These are phyloP conservation scores for Kurtzmaniella fragi DNA, from an alignment of 805 yeast species.

Conservation along the genomic window DNA sequence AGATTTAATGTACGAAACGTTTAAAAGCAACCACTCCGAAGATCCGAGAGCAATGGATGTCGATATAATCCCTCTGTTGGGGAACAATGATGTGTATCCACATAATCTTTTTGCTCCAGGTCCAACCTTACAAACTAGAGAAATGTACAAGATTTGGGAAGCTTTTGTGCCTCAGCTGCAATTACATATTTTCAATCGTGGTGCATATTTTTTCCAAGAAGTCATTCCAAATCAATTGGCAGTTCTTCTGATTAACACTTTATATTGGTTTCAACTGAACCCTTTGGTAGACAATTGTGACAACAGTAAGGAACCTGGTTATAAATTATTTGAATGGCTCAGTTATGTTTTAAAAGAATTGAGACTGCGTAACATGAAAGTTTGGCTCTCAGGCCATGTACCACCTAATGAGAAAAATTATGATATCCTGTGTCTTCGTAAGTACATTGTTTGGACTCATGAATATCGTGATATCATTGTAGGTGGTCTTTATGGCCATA, in stretches of 20 bases:
- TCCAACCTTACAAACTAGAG: conserved; percentile 83
- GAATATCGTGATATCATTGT: conserved; percentile 80
- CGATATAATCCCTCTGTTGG: conserved; percentile 63
- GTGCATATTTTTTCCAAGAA: conserved; percentile 70
- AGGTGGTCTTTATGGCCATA: conserved; percentile 84
- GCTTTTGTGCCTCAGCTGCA: conserved; percentile 73
- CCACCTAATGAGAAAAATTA: conserved; percentile 80
- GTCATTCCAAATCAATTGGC: conserved; percentile 79
- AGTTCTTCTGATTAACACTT: conserved; percentile 70
- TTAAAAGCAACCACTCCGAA: conserved; percentile 40
- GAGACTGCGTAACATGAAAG: conserved; percentile 71
- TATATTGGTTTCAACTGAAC: conserved; percentile 69
- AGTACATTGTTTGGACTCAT: conserved; percentile 74
- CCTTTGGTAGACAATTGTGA: conserved; percentile 84
- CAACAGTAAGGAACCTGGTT: conserved; percentile 70
- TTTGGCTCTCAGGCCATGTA: conserved; percentile 85
- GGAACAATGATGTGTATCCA: conserved; percentile 87
- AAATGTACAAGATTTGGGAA: conserved; percentile 69
- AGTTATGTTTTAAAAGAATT: conserved; percentile 70
- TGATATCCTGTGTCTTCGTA: conserved; percentile 67
- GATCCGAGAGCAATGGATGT: conserved; percentile 43
- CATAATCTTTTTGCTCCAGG: conserved; percentile 84
- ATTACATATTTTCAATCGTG: conserved; percentile 66
- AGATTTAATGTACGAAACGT: conserved; percentile 44
- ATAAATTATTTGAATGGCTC: conserved; percentile 69